Percentiles rank a stretch among this genome's conserved stretches.
Evolutionary conservation across 164 flowering plant genomes (phyloP).

Genomic region (Aristolochia contorta): DNA sequence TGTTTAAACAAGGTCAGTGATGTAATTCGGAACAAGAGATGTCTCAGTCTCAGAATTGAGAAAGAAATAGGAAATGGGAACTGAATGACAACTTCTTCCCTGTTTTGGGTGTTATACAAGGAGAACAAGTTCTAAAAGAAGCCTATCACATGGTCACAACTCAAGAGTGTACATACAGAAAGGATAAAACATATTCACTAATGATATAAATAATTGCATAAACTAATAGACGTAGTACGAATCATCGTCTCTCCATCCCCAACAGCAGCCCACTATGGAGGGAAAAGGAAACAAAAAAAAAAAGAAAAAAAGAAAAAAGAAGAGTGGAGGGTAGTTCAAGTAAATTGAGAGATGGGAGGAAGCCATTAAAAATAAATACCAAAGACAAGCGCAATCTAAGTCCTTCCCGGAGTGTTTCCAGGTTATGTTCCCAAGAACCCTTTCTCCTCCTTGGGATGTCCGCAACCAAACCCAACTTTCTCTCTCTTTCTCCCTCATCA

Average conservation of each 20-base stretch:
- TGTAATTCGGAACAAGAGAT: too few relatives aligned
- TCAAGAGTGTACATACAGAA: conserved; percentile 1
- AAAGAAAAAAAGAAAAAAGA: neutral
- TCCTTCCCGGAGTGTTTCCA: conserved; percentile 24
- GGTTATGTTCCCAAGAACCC: conserved; percentile 38
- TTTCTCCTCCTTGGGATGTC: conserved; percentile 47
- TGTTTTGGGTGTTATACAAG: too few relatives aligned
- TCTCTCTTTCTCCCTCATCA: neutral
- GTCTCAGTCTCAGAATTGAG: too few relatives aligned
- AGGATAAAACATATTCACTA: neutral
- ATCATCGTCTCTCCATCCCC: neutral
- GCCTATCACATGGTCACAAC: conserved; percentile 9
- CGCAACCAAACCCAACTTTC: conserved; percentile 27
- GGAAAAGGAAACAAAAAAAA: neutral
- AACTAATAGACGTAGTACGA: neutral
- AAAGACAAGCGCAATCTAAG: conserved; percentile 21
- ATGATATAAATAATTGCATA: neutral
- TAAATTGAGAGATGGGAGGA: neutral
- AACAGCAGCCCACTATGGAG: neutral
- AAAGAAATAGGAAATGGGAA: too few relatives aligned
- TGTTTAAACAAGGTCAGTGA: neutral
- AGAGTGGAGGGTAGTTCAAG: neutral
- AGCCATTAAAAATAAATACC: neutral
- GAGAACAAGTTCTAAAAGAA: neutral
- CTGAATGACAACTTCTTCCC: too few relatives aligned